These are phyloP conservation scores for Aegilops bicornis DNA, from an alignment of 176 grass and related monocot genomes.

Conservation along the genomic window DNA sequence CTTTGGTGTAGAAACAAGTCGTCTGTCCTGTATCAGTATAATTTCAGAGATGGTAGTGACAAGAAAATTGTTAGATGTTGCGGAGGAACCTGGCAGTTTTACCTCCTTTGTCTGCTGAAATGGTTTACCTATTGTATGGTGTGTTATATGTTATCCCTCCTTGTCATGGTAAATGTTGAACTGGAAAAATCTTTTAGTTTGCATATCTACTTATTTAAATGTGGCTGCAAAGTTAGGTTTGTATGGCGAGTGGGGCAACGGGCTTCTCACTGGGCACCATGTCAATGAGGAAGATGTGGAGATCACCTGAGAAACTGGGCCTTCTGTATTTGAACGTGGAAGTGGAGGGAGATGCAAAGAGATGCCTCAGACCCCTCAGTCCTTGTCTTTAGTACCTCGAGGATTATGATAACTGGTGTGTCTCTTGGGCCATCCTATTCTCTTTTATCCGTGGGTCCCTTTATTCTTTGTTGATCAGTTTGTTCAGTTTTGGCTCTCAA, in stretches of 20 bases:
- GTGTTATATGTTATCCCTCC: slow-evolving; percentile 24
- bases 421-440: not conserved
- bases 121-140: slow-evolving; percentile 25
- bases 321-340: slow-evolving; percentile 35
- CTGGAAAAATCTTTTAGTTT: not conserved
- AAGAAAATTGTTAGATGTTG: slow-evolving; percentile 25
- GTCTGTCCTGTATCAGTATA: slow-evolving; percentile 42
- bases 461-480: not conserved
- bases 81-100: slow-evolving; percentile 24
- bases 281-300: not conserved
- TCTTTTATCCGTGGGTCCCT: not conserved
- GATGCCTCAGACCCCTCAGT: not conserved
- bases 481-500: not conserved
- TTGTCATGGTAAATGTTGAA: slow-evolving; percentile 27
- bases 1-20: slow-evolving; percentile 45
- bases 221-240: not conserved
- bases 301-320: not conserved
- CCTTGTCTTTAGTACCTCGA: not conserved
- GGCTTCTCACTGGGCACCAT: not conserved
- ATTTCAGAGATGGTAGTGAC: slow-evolving; percentile 23
- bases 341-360: slow-evolving; percentile 33
- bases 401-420: not conserved
- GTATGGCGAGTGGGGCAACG: not conserved
- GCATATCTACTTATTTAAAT: slow-evolving; percentile 2
- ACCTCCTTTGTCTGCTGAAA: slow-evolving; percentile 19